Conservation (phyloP, 2,329 filamentous ascomycete species). For the Rasamsonia emersonii region DNA sequence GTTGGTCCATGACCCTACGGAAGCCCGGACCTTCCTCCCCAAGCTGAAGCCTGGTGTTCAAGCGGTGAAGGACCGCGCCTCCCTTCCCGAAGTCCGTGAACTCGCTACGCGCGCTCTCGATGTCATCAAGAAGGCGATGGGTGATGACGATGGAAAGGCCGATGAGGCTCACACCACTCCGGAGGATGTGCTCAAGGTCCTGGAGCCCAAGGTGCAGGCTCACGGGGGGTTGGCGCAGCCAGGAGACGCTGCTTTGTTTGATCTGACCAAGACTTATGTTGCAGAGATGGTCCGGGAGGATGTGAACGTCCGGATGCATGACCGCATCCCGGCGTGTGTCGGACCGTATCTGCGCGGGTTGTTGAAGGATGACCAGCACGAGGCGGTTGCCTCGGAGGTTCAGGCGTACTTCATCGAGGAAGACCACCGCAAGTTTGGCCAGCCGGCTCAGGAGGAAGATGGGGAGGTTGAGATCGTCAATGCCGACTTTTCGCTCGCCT, state of each 20-base stretch:
- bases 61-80: conserved; percentile 75
- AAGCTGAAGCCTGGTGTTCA: conserved; percentile 93
- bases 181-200: conserved; percentile 64
- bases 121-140: conserved; percentile 93
- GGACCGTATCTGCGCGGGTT: conserved; percentile 68
- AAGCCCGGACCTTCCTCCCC: conserved; percentile 89
- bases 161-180: conserved; percentile 45
- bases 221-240: conserved; percentile 55
- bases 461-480: conserved; percentile 96
- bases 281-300: conserved; percentile 79
- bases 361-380: conserved; percentile 53
- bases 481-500: conserved; percentile 92
- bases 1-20: conserved; percentile 89
- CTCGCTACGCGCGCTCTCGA: conserved; percentile 71
- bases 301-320: conserved; percentile 70
- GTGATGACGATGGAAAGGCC: conserved; percentile 47
- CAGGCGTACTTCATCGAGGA: conserved; percentile 72
- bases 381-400: conserved; percentile 62
- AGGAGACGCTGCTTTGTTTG: conserved; percentile 55
- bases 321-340: conserved; percentile 61
- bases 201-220: conserved; percentile 69
- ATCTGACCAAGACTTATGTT: conserved; percentile 63
- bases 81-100: conserved; percentile 88
- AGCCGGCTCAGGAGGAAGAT: conserved; percentile 77
- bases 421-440: conserved; percentile 78